Percentiles rank a stretch among this genome's conserved stretches.
Evolutionary conservation across 2,329 filamentous ascomycete species (phyloP).

Genomic region (Achaetomium macrosporum): DNA sequence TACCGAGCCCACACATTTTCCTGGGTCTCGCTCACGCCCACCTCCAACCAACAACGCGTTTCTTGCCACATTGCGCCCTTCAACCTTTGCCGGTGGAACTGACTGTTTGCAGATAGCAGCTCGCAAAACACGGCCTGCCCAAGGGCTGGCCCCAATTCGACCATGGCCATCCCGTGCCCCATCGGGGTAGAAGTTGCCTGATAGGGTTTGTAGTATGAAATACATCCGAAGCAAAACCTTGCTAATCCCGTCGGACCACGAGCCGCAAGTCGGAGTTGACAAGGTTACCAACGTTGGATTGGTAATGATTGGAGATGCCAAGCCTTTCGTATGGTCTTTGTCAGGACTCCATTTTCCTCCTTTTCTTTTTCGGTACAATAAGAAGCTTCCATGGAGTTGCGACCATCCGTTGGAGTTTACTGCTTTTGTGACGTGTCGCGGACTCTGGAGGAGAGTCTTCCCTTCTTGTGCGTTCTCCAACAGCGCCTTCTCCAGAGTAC

Average conservation of each 20-base stretch:
- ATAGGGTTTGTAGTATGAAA: too few species aligned
- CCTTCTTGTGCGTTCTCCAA: constrained; percentile 6
- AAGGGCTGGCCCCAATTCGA: background rate
- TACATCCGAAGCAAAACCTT: background rate
- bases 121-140: too few species aligned
- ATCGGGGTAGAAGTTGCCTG: constrained; percentile 7
- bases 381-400: background rate
- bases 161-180: background rate
- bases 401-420: background rate
- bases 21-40: too few species aligned
- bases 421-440: background rate
- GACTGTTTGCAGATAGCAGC: too few species aligned
- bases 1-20: too few species aligned
- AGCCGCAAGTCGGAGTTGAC: constrained; percentile 7
- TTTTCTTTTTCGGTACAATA: background rate
- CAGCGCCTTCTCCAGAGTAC: background rate
- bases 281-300: constrained; percentile 4
- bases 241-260: constrained; percentile 9
- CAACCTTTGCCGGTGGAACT: background rate
- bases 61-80: constrained; percentile 3
- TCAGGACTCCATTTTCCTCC: background rate
- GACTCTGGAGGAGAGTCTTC: constrained; percentile 4
- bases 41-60: background rate
- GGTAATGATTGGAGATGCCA: constrained; percentile 12
- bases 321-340: background rate